phyloP scores from a whole-genome alignment of 768 basidiomycete species.

The Saitozyma sp. region DNA sequence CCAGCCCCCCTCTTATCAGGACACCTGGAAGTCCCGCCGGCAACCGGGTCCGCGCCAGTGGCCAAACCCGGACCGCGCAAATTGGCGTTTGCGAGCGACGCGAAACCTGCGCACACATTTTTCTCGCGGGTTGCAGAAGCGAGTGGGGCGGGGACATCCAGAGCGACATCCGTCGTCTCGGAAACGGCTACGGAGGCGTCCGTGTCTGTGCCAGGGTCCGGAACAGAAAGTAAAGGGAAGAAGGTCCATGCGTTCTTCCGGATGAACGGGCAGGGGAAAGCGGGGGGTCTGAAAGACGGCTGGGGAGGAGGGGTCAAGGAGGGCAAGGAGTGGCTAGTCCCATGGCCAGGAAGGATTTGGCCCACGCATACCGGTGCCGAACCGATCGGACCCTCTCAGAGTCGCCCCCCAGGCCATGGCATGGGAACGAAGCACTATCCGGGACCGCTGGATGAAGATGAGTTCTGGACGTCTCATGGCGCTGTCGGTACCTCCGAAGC shows the following conservation, averaged over 20 bases:
- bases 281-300: conserved; percentile 24
- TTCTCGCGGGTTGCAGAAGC: conserved; percentile 15
- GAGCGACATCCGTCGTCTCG: conserved; percentile 9
- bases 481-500: not conserved
- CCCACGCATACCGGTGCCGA: conserved; percentile 9
- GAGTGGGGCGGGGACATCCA: conserved; percentile 4
- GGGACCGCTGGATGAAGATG: not conserved
- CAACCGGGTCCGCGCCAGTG: not conserved
- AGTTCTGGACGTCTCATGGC: not conserved
- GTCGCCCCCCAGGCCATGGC: not conserved
- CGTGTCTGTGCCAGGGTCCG: not conserved
- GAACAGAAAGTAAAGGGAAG: not conserved
- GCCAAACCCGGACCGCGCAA: conserved; percentile 15
- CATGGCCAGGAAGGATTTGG: conserved; percentile 27
- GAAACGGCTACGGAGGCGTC: conserved; percentile 1
- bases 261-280: conserved; percentile 6
- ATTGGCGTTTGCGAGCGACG: conserved; percentile 33
- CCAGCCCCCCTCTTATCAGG: not conserved
- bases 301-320: conserved; percentile 37
- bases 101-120: conserved; percentile 35
- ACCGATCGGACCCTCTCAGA: not conserved
- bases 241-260: conserved; percentile 36
- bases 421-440: not conserved
- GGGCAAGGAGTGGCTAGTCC: conserved; percentile 36
- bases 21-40: too few species aligned